phyloP scores from a whole-genome alignment of 2,329 filamentous ascomycete genomes.

The Graphium sp. region DNA sequence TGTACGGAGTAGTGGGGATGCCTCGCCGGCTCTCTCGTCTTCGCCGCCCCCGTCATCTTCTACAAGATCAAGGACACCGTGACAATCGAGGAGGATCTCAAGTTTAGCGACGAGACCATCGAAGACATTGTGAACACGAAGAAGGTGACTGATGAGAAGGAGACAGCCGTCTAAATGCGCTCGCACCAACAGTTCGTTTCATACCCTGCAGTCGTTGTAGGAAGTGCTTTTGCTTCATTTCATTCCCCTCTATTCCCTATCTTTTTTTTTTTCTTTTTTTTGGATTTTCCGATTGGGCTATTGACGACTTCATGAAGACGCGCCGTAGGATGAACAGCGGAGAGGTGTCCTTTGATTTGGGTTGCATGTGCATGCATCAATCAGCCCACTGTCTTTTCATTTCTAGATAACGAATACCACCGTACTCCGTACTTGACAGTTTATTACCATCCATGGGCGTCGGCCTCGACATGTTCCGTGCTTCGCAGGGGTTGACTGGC shows the following conservation, averaged over 20 bases:
- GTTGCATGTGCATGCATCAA: too few relatives aligned
- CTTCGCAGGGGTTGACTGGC: neutral
- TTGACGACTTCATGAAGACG: neutral
- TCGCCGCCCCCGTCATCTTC: conserved; percentile 67
- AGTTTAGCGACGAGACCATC: conserved; percentile 69
- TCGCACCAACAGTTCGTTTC: too few relatives aligned
- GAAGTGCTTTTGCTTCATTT: neutral
- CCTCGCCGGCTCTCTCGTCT: conserved; percentile 53
- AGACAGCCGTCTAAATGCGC: neutral
- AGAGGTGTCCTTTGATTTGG: too few relatives aligned
- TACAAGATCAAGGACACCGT: conserved; percentile 69
- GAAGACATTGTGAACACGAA: conserved; percentile 39
- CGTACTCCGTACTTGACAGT: too few relatives aligned
- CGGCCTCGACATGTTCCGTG: neutral
- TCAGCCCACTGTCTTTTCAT: too few relatives aligned
- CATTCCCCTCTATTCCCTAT: neutral
- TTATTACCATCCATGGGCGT: too few relatives aligned
- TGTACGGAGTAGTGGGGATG: conserved; percentile 47
- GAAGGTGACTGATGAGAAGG: conserved; percentile 2
- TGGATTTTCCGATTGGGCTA: neutral
- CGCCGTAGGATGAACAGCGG: neutral
- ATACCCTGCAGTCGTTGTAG: too few relatives aligned
- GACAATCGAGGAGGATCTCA: conserved; percentile 64
- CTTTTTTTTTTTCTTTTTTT: neutral
- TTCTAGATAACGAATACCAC: too few relatives aligned